Percentiles rank a stretch among this genome's conserved stretches.
These are phyloP conservation scores for Wickerhamiella allomyrinae DNA, from an alignment of 805 yeast genomes.

Conservation along the genomic window DNA sequence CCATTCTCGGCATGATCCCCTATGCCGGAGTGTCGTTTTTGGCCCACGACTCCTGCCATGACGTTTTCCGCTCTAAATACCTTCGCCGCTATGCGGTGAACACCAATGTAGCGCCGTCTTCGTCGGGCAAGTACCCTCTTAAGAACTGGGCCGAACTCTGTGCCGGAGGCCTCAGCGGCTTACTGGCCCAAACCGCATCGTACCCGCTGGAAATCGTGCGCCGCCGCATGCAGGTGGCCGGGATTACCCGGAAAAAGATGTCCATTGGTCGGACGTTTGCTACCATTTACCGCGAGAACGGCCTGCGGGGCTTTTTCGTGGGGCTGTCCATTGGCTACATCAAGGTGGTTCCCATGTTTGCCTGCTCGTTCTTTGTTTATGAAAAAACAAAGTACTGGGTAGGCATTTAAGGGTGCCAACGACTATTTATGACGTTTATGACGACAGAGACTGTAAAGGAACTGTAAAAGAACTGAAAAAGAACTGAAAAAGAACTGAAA, in stretches of 20 bases:
- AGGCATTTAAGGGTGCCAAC: conserved; percentile 34
- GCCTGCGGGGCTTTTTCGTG: conserved; percentile 78
- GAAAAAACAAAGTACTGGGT: conserved; percentile 65
- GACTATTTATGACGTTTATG: neutral
- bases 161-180: conserved; percentile 95
- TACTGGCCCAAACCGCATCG: conserved; percentile 89
- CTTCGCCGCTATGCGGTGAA: conserved; percentile 35
- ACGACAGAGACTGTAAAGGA: no score
- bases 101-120: conserved; percentile 25
- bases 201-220: conserved; percentile 93
- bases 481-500: no score
- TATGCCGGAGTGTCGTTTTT: conserved; percentile 96
- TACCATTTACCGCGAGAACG: conserved; percentile 55
- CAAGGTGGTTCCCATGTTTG: conserved; percentile 93
- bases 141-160: conserved; percentile 81
- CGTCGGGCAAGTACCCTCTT: conserved; percentile 42
- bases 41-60: conserved; percentile 86
- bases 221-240: conserved; percentile 92
- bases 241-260: conserved; percentile 30
- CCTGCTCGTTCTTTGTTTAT: conserved; percentile 88
- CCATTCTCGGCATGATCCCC: conserved; percentile 90
- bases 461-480: no score
- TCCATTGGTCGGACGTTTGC: conserved; percentile 30
- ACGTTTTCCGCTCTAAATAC: conserved; percentile 51
- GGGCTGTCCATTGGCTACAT: conserved; percentile 92